These are phyloP conservation scores for Aegle marmelos DNA, from an alignment of 345 rosid species.

Conservation along the genomic window DNA sequence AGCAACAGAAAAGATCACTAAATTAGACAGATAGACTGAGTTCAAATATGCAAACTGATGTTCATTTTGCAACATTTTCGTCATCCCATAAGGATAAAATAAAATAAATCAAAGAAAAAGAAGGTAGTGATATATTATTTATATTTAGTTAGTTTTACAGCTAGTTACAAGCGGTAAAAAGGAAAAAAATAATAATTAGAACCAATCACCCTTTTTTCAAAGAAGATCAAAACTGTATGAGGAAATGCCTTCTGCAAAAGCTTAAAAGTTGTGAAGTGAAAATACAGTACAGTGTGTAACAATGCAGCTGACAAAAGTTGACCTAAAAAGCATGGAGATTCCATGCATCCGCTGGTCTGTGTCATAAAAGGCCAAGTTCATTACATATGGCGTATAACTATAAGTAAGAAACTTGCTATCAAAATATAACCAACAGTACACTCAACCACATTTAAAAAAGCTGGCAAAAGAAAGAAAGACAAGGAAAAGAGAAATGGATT, in stretches of 20 bases:
- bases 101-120: neutral
- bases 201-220: neutral
- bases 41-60: neutral
- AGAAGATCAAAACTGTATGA: neutral
- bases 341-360: conserved; percentile 23
- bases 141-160: neutral
- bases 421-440: conserved; percentile 25
- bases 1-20: neutral
- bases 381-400: conserved; percentile 4
- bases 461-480: conserved; percentile 14
- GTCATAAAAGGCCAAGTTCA: neutral
- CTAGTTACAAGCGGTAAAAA: too few relatives aligned
- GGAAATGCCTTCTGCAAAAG: neutral
- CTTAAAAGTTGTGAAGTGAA: conserved; percentile 18
- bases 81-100: too few relatives aligned
- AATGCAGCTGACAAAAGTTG: conserved; percentile 18
- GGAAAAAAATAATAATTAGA: too few relatives aligned
- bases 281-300: conserved; percentile 15
- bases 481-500: neutral
- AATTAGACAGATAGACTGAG: neutral
- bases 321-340: conserved; percentile 19
- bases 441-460: conserved; percentile 28
- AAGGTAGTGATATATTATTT: neutral
- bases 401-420: conserved; percentile 17
- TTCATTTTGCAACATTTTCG: neutral